A percentile compares a stretch with the other conserved stretches of the same genome.
Evolutionary conservation across 2,329 filamentous ascomycete genomes (phyloP).

Genomic region (Aphanocladium album): DNA sequence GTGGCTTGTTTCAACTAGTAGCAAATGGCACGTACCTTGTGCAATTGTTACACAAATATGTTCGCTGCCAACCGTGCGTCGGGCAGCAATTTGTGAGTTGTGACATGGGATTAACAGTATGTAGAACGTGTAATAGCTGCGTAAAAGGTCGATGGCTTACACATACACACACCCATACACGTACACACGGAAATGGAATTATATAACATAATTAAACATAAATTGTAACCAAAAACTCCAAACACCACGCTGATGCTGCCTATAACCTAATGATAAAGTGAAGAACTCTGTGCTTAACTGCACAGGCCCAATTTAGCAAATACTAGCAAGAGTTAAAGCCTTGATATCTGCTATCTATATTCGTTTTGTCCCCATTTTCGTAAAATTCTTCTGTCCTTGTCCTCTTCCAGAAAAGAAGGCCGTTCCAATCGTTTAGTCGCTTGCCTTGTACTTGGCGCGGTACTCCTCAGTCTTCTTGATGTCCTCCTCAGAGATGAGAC

Average conservation of each 20-base stretch:
- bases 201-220: background rate
- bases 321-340: background rate
- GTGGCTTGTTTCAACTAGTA: background rate
- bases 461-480: slow-evolving; percentile 69
- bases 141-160: too few relatives aligned
- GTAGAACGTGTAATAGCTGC: background rate
- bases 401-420: background rate
- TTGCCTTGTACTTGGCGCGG: slow-evolving; percentile 59
- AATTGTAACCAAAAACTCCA: slow-evolving; percentile 7
- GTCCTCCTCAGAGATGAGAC: slow-evolving; percentile 56
- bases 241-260: slow-evolving; percentile 12
- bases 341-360: slow-evolving; percentile 9
- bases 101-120: background rate
- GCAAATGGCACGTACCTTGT: background rate
- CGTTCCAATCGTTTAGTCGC: slow-evolving; percentile 40
- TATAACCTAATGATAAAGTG: slow-evolving; percentile 9
- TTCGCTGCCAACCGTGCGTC: background rate
- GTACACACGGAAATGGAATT: background rate
- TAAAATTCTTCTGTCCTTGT: too few relatives aligned
- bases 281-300: background rate
- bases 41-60: background rate
- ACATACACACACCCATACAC: background rate
- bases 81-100: background rate
- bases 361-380: background rate
- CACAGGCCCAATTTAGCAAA: slow-evolving; percentile 4